phyloP scores from a whole-genome alignment of 306 rosid species.

The Prosopis cineraria region DNA sequence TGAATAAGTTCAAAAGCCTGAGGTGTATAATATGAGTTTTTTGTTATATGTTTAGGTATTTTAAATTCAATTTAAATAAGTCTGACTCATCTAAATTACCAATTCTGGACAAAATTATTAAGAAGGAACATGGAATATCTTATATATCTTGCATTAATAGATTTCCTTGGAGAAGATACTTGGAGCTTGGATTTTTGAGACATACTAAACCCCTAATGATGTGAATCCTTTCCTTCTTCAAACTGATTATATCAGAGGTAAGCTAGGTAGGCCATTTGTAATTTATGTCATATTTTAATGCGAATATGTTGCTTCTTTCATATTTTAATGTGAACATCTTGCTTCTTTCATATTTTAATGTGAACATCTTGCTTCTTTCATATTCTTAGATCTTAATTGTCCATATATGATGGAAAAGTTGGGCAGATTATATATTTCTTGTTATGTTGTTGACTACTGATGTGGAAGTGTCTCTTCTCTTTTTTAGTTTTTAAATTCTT shows the following conservation, averaged over 20 bases:
- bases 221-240: constrained; percentile 2
- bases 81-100: too few species aligned
- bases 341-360: too few species aligned
- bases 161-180: constrained; percentile 9
- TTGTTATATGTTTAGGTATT: too few species aligned
- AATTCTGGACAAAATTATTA: constrained; percentile 4
- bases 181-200: not conserved
- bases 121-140: not conserved
- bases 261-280: not conserved
- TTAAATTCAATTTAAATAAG: too few species aligned
- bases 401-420: not conserved
- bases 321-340: too few species aligned
- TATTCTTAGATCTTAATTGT: not conserved
- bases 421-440: not conserved
- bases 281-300: too few species aligned
- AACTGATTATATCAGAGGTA: not conserved
- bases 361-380: not conserved
- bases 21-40: too few species aligned
- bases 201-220: not conserved
- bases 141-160: not conserved
- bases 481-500: not conserved
- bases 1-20: too few species aligned
- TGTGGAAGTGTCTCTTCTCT: not conserved
- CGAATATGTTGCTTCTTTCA: too few species aligned
- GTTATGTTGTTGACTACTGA: not conserved